A percentile compares a stretch with the other conserved stretches of the same genome.
Evolutionary conservation across 192 early-diverging fungal genomes (phyloP).

Genomic region (Entomortierella parvispora): DNA sequence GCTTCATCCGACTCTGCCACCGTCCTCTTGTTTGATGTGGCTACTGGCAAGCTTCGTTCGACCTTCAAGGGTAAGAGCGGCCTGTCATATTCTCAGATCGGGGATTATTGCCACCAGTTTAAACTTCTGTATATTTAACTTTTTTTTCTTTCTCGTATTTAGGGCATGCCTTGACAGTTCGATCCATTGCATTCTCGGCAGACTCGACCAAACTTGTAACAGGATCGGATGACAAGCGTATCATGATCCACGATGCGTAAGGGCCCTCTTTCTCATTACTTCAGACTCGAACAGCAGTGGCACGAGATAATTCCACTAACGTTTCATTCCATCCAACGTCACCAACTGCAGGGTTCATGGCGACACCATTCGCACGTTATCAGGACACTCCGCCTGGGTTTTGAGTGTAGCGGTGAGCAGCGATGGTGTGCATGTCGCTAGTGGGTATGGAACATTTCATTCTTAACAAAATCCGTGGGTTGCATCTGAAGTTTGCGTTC

Average conservation of each 20-base stretch:
- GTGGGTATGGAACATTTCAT: constrained; percentile 42
- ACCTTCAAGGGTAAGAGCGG: constrained; percentile 60
- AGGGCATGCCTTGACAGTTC: constrained; percentile 83
- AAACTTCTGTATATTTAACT: not conserved
- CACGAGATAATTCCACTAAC: not conserved
- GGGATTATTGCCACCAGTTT: not conserved
- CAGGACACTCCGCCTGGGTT: constrained; percentile 85
- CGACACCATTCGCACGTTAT: constrained; percentile 77
- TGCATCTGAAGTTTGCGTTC: no score
- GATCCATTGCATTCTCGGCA: constrained; percentile 78
- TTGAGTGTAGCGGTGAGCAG: constrained; percentile 75
- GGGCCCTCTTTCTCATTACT: not conserved
- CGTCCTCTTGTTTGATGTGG: constrained; percentile 76
- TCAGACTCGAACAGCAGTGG: not conserved
- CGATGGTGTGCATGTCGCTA: constrained; percentile 72
- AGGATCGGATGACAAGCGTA: constrained; percentile 86
- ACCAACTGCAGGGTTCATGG: constrained; percentile 77
- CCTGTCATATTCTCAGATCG: not conserved
- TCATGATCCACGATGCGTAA: constrained; percentile 59
- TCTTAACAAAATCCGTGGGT: no score
- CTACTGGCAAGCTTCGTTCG: constrained; percentile 71
- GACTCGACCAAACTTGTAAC: constrained; percentile 75
- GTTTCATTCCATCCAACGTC: no score
- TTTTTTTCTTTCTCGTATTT: not conserved
- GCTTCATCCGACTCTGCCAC: constrained; percentile 62